Evolutionary conservation across 1,139 yeast genomes (phyloP), one percentile per base, ranked within the genome.

Genomic region (Wickerhamomyces sp.): DNA sequence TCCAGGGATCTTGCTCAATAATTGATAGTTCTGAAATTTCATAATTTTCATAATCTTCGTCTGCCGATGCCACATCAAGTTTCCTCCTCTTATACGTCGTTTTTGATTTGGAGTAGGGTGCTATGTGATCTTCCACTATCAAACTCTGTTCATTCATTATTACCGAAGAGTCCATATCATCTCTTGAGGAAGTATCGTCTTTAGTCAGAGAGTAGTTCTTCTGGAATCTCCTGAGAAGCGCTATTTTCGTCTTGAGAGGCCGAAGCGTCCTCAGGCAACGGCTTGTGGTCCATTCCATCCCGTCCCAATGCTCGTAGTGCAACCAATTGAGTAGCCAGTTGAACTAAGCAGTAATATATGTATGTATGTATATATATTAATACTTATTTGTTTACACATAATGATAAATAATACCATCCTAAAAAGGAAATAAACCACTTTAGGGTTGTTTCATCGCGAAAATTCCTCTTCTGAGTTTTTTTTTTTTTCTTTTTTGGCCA

Each of bases 201-300:
- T 9, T 15, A 9, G 17, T 13, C 14, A 18, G 13, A 4, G n/a
- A 20, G n/a, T 20, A 25, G 27, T 39, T 32, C 14, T 9, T 17
- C 24, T 20, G 28, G 15, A 34, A 38, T n/a, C 37, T 17, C 14
- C 32, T 33, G 16, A 43, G 20, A 3, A 38, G 32, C 7, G 40
- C 5, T 20, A 43, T 31, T 28, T 37, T 43, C 13, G 42, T 19
- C 32, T 43, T 43, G 10, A 43, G 31, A 6, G 46, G 46, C 28
- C 46, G 39, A 21, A 43, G 39, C 12, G 46, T 35, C 8, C 46
- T 16, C n/a, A 41, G 30, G 25, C 46, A 43, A 6, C 44, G 24
- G 2, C 20, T 26, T 7, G 44, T 43, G 14, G 33, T 12, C 46
- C 46, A 43, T 32, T 19, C 37, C 24, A 18, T 25, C 9, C 10